Conservation (phyloP, 306 rosid genomes). For the Cicer chorassanicum region DNA sequence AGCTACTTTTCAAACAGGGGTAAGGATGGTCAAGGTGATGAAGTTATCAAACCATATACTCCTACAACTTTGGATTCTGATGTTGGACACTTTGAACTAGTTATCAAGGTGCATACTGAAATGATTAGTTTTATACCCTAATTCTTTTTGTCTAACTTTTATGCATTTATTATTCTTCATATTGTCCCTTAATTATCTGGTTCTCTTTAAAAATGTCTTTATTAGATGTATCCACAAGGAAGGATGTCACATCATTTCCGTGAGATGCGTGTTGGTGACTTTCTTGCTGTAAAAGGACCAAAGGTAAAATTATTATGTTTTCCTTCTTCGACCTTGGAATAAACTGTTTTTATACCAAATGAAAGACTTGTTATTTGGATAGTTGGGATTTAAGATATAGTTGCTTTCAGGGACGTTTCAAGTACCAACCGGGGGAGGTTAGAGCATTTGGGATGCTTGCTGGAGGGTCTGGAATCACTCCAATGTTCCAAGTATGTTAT, state of each 20-base stretch:
- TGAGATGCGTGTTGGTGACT: slow-evolving; percentile 88
- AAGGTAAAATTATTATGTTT: slow-evolving; percentile 57
- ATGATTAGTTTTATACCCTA: slow-evolving; percentile 20
- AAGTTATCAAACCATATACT: slow-evolving; percentile 88
- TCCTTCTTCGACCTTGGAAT: slow-evolving; percentile 18
- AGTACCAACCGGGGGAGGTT: slow-evolving; percentile 81
- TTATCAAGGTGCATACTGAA: slow-evolving; percentile 70
- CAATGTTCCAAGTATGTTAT: slow-evolving; percentile 89
- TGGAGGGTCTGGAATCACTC: slow-evolving; percentile 99
- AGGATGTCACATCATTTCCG: slow-evolving; percentile 99
- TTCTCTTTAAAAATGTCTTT: slow-evolving; percentile 23
- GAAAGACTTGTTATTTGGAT: slow-evolving; percentile 29
- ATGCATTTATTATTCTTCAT: slow-evolving; percentile 30
- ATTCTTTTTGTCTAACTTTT: neutral
- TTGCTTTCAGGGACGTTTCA: slow-evolving; percentile 89
- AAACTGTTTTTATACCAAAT: neutral
- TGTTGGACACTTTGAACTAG: slow-evolving; percentile 89
- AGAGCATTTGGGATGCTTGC: slow-evolving; percentile 99
- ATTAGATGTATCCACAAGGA: slow-evolving; percentile 99
- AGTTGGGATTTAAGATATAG: slow-evolving; percentile 33
- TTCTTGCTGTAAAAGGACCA: slow-evolving; percentile 90
- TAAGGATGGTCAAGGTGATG: slow-evolving; percentile 85
- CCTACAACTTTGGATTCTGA: slow-evolving; percentile 97
- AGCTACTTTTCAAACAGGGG: slow-evolving; percentile 68
- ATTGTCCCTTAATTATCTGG: slow-evolving; percentile 26